These are phyloP conservation scores for Cystobasidium onofrii DNA, from an alignment of 768 basidiomycete species.

Conservation along the genomic window DNA sequence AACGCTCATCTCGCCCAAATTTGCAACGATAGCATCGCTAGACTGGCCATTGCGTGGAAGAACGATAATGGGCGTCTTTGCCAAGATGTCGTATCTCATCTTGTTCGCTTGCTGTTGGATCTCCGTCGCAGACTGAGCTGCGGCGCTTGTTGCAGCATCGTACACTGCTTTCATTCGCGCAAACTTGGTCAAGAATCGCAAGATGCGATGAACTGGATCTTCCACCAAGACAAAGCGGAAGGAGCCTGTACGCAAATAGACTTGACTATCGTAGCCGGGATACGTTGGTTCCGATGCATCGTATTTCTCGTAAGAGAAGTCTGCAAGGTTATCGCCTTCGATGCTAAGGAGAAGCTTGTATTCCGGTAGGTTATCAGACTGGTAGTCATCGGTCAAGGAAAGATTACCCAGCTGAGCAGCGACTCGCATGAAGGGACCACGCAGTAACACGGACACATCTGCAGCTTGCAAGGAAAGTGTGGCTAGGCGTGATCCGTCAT, in stretches of 20 bases:
- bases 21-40: constrained; percentile 64
- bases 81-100: constrained; percentile 82
- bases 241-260: constrained; percentile 77
- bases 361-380: constrained; percentile 52
- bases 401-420: constrained; percentile 75
- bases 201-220: constrained; percentile 79
- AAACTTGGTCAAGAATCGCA: constrained; percentile 70
- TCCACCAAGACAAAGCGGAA: constrained; percentile 82
- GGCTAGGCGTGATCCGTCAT: constrained; percentile 62
- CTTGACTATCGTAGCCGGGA: constrained; percentile 70
- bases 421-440: constrained; percentile 64
- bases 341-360: constrained; percentile 85
- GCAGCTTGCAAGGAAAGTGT: constrained; percentile 85
- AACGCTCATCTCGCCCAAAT: constrained; percentile 80
- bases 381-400: constrained; percentile 61
- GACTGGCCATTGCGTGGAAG: constrained; percentile 66
- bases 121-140: constrained; percentile 83
- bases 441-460: constrained; percentile 67
- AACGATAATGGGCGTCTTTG: constrained; percentile 84
- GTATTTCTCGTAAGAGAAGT: constrained; percentile 87
- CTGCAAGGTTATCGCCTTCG: constrained; percentile 85
- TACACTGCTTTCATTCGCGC: constrained; percentile 87
- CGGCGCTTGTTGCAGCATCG: constrained; percentile 84
- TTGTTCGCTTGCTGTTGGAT: constrained; percentile 56
- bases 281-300: constrained; percentile 53